Conservation (phyloP, 2,329 filamentous ascomycete genomes). For the Annulohypoxylon truncatum region DNA sequence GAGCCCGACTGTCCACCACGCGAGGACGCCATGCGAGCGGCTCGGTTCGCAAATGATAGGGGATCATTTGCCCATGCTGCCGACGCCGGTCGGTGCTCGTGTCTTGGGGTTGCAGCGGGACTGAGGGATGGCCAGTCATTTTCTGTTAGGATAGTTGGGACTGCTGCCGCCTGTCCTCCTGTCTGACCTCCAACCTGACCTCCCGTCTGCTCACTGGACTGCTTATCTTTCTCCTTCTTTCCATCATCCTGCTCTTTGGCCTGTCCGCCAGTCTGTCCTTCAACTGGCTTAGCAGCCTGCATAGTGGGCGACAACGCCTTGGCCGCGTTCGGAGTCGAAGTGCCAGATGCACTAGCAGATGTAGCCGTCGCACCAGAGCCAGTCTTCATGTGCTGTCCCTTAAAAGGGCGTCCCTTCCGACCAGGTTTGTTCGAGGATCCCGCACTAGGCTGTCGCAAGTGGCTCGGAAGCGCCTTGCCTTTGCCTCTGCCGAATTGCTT, state of each 20-base stretch:
- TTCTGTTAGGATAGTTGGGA: neutral
- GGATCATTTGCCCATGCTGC: neutral
- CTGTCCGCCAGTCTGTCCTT: neutral
- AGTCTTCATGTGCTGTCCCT: neutral
- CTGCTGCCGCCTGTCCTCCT: neutral
- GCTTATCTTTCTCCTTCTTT: neutral
- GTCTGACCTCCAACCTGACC: neutral
- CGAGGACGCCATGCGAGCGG: neutral
- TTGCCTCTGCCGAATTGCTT: neutral
- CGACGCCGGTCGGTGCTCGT: neutral
- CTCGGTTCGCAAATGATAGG: neutral
- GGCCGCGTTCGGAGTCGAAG: neutral
- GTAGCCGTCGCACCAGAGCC: neutral
- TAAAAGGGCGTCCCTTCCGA: neutral
- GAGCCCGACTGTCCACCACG: neutral
- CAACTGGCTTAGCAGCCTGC: neutral
- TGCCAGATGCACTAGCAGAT: neutral
- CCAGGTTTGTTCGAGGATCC: neutral
- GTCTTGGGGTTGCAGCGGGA: neutral
- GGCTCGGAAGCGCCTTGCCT: neutral
- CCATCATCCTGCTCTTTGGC: neutral
- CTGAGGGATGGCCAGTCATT: neutral
- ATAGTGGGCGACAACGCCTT: neutral
- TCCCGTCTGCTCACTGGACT: neutral
- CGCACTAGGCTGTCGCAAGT: no score